Percentiles rank a stretch among this genome's conserved stretches.
Conservation (phyloP, 805 yeast species). For the Candida peoriensis region DNA sequence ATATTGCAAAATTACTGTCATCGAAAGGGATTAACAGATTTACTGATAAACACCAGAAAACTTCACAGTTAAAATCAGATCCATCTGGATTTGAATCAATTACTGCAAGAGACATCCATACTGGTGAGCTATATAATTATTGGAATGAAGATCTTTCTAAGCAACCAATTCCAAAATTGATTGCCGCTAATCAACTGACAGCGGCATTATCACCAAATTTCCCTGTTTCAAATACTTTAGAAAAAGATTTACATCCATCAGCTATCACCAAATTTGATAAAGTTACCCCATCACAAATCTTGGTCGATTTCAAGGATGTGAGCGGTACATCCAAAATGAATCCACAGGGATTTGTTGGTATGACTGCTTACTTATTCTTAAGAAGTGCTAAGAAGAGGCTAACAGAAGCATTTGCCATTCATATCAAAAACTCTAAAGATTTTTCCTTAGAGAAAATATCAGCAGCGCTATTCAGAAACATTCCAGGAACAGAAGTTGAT, state of each 20-base stretch:
- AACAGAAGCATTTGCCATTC: conserved; percentile 76
- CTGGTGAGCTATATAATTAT: conserved; percentile 51
- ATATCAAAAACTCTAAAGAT: conserved; percentile 52
- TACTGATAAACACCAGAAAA: conserved; percentile 14
- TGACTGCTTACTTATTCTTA: conserved; percentile 68
- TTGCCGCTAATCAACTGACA: conserved; percentile 64
- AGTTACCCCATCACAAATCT: conserved; percentile 50
- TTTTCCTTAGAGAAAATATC: conserved; percentile 62
- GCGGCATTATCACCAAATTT: conserved; percentile 70
- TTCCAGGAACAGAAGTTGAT: conserved; percentile 63
- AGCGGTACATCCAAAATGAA: conserved; percentile 52
- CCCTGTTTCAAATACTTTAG: conserved; percentile 42
- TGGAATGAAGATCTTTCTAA: conserved; percentile 18
- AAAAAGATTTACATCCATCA: conserved; percentile 38
- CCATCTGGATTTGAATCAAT: conserved; percentile 64
- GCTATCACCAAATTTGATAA: conserved; percentile 42
- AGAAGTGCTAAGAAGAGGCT: conserved; percentile 58
- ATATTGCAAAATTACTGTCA: conserved; percentile 56
- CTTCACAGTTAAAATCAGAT: conserved; percentile 33
- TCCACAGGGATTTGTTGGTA: conserved; percentile 65
- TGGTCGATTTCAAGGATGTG: conserved; percentile 74
- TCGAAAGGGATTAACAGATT: conserved; percentile 34
- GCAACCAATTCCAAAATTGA: conserved; percentile 46
- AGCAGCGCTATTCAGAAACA: conserved; percentile 73
- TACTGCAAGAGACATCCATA: conserved; percentile 53